Conservation (phyloP, 805 yeast genomes). For the Candida nanaspora region DNA sequence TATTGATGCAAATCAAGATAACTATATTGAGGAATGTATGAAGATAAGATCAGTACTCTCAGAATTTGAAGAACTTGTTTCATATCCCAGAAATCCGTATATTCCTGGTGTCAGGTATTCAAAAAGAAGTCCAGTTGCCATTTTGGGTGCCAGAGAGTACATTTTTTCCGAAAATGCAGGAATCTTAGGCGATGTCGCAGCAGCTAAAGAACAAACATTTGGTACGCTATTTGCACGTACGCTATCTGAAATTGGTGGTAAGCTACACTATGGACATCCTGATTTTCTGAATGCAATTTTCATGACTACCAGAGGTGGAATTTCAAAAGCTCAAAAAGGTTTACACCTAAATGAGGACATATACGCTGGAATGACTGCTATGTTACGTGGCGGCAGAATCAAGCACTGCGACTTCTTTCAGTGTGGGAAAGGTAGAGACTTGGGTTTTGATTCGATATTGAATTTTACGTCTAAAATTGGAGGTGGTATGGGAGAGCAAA, state of each 20-base stretch:
- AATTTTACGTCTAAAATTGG: constrained; percentile 95
- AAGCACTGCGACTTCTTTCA: constrained; percentile 95
- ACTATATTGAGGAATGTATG: constrained; percentile 88
- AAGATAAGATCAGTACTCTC: constrained; percentile 82
- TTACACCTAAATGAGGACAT: constrained; percentile 91
- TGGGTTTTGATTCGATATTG: constrained; percentile 87
- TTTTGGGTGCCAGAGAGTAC: constrained; percentile 91
- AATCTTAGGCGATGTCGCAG: constrained; percentile 91
- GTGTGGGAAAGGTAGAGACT: constrained; percentile 94
- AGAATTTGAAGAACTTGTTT: constrained; percentile 81
- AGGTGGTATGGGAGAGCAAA: constrained; percentile 98
- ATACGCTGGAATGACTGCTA: constrained; percentile 90
- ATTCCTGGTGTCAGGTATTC: constrained; percentile 46
- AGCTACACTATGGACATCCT: constrained; percentile 94
- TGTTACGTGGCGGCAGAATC: constrained; percentile 85
- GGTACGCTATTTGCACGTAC: constrained; percentile 95
- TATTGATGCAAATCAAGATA: constrained; percentile 94
- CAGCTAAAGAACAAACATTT: constrained; percentile 95
- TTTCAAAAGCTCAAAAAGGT: constrained; percentile 92
- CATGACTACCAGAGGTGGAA: constrained; percentile 94
- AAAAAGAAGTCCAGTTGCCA: constrained; percentile 63
- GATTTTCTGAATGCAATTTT: constrained; percentile 86
- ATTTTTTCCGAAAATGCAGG: constrained; percentile 92
- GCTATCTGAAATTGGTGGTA: constrained; percentile 88
- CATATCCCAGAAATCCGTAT: constrained; percentile 38